Evolutionary conservation across 495 filamentous ascomycete genomes (phyloP).

Genomic region (Zalerion maritima): DNA sequence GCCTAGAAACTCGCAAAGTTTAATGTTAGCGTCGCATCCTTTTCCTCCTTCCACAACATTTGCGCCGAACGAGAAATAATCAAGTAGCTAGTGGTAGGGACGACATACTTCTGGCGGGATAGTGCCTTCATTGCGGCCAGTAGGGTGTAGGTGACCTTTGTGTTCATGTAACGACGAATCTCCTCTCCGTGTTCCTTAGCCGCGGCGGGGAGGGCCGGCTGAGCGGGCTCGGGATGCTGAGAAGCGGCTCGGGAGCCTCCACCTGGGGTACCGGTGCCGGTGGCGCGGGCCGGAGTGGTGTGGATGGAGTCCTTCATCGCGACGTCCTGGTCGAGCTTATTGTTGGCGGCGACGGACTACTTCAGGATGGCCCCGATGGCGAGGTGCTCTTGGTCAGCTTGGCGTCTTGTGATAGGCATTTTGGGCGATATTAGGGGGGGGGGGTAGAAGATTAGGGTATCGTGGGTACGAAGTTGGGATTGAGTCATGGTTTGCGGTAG

Average conservation of each 20-base stretch:
- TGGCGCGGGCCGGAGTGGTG: too few species aligned
- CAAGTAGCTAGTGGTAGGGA: neutral
- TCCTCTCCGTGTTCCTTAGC: constrained; percentile 63
- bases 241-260: constrained; percentile 36
- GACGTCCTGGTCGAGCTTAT: too few species aligned
- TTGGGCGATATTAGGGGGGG: too few species aligned
- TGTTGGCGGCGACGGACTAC: too few species aligned
- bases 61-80: neutral
- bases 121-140: constrained; percentile 88
- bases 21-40: constrained; percentile 3
- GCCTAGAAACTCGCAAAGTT: constrained; percentile 30
- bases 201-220: constrained; percentile 35
- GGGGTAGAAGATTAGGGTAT: too few species aligned
- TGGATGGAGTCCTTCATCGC: too few species aligned
- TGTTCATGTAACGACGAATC: constrained; percentile 76
- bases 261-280: too few species aligned
- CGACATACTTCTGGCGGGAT: constrained; percentile 64
- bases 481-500: too few species aligned
- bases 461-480: too few species aligned
- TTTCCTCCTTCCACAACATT: neutral
- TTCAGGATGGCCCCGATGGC: too few species aligned
- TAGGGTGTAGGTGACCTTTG: constrained; percentile 68
- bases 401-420: too few species aligned
- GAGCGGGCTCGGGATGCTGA: constrained; percentile 31
- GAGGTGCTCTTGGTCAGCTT: too few species aligned